These are phyloP conservation scores for Paspalum notatum DNA, from an alignment of 176 grass and related monocot species.

Conservation along the genomic window DNA sequence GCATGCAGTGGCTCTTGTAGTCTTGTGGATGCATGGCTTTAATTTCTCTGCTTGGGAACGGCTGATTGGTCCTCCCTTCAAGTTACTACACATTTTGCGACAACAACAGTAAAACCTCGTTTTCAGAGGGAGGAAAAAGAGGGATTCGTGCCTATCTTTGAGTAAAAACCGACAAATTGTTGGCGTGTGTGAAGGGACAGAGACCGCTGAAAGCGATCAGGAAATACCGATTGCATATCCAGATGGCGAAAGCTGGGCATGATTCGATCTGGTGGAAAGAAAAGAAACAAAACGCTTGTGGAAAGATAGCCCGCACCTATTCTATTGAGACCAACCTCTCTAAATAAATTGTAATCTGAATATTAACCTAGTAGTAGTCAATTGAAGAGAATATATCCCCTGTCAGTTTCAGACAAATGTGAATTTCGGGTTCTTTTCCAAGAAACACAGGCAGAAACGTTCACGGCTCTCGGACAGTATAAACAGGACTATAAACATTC, in stretches of 20 bases:
- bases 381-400: neutral
- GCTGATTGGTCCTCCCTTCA: conserved; percentile 16
- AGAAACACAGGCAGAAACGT: neutral
- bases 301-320: neutral
- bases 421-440: neutral
- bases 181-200: neutral
- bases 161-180: conserved; percentile 30
- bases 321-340: neutral
- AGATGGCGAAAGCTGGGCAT: neutral
- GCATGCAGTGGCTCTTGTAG: neutral
- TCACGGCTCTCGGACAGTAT: neutral
- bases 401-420: neutral
- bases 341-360: too few species aligned
- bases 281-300: neutral
- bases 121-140: conserved; percentile 13
- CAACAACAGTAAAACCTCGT: conserved; percentile 14
- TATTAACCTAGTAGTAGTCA: too few species aligned
- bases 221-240: conserved; percentile 17
- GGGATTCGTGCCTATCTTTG: neutral
- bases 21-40: neutral
- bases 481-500: neutral
- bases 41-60: neutral
- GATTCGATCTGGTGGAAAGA: neutral
- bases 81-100: neutral
- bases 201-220: conserved; percentile 19